Conservation (phyloP, 2,329 filamentous ascomycete species). For the Colletotrichum falcatum region DNA sequence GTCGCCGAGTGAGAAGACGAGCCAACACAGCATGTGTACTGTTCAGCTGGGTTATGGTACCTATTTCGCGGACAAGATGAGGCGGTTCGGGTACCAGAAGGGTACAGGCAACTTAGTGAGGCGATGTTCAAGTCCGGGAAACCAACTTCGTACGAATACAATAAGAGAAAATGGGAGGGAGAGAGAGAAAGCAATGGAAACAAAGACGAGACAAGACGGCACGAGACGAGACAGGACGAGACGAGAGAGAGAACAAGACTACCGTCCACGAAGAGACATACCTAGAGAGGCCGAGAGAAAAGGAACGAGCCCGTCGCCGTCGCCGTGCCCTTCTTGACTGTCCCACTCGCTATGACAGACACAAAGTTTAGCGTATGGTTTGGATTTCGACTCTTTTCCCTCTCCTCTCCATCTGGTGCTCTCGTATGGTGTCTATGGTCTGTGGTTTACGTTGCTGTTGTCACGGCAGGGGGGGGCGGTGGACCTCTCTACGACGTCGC, state of each 20-base stretch:
- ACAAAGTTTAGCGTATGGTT: neutral
- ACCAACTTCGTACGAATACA: neutral
- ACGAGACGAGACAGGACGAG: neutral
- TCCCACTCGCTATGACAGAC: too few relatives aligned
- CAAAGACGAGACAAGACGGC: neutral
- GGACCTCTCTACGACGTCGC: slow-evolving; percentile 21
- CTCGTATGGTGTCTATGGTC: neutral
- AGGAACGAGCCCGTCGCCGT: neutral
- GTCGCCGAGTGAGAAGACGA: neutral
- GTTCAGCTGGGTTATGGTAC: too few relatives aligned
- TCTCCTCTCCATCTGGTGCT: neutral
- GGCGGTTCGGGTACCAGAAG: too few relatives aligned
- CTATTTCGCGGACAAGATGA: neutral
- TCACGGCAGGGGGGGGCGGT: slow-evolving; percentile 10
- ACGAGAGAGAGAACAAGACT: neutral
- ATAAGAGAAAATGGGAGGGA: neutral
- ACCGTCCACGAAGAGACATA: neutral
- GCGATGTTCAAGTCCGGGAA: neutral
- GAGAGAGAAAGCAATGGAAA: neutral
- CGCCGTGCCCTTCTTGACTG: neutral
- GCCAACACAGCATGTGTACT: too few relatives aligned
- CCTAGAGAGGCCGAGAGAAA: neutral
- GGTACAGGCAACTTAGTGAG: neutral
- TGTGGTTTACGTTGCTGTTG: neutral
- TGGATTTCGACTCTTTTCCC: neutral